Percentiles rank a stretch among this genome's conserved stretches.
These are phyloP conservation scores for Plenodomus biglobosus DNA, from an alignment of 2,329 filamentous ascomycete genomes.

Conservation along the genomic window DNA sequence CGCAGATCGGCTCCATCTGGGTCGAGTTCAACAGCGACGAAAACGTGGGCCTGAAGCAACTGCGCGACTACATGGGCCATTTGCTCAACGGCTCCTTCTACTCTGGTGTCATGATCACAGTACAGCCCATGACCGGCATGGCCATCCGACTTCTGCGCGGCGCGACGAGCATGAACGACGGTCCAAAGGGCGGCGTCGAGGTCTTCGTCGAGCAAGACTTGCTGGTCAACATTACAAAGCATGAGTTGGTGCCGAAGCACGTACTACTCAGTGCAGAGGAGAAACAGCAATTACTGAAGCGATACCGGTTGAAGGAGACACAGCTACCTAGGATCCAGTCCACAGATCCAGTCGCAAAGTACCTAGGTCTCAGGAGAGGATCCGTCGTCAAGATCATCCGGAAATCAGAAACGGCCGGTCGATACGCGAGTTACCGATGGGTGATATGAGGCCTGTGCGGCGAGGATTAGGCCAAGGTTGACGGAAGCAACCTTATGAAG, in stretches of 20 bases:
- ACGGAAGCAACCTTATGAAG: background rate
- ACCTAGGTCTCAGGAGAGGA: constrained; percentile 83
- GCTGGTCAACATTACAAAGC: constrained; percentile 96
- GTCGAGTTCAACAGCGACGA: constrained; percentile 85
- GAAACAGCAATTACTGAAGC: constrained; percentile 79
- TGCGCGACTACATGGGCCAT: constrained; percentile 84
- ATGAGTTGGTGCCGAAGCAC: constrained; percentile 94
- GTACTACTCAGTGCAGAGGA: constrained; percentile 87
- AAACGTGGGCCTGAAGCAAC: constrained; percentile 85
- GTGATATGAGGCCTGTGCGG: constrained; percentile 44
- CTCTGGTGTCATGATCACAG: constrained; percentile 87
- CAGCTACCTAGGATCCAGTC: constrained; percentile 91
- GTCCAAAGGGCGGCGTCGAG: constrained; percentile 84
- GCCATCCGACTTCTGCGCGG: constrained; percentile 53
- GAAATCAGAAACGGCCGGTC: constrained; percentile 89
- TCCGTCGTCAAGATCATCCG: constrained; percentile 99
- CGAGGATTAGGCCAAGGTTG: background rate
- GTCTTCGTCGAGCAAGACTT: constrained; percentile 95
- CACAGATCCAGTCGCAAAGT: constrained; percentile 89
- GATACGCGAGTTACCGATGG: constrained; percentile 93
- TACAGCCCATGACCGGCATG: constrained; percentile 78
- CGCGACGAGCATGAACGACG: constrained; percentile 30
- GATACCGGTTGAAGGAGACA: constrained; percentile 95
- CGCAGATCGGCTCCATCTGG: constrained; percentile 85
- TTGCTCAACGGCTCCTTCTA: constrained; percentile 79